Conservation (phyloP, 345 rosid species). For the Erysimum cheiranthoides region DNA sequence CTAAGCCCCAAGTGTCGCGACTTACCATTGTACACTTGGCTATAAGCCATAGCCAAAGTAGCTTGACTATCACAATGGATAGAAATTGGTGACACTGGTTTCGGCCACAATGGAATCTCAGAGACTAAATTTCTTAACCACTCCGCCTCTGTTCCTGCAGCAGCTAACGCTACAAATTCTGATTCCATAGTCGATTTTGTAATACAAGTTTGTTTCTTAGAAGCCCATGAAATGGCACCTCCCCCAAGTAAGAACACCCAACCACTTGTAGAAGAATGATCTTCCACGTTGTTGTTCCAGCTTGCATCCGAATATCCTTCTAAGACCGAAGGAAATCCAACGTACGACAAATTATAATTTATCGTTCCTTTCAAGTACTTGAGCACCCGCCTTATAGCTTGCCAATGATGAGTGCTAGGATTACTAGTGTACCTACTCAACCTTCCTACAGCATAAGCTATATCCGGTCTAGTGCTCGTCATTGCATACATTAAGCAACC, state of each 20-base stretch:
- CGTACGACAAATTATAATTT: neutral
- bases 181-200: conserved; percentile 8
- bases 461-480: neutral
- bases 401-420: neutral
- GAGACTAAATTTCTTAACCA: conserved; percentile 25
- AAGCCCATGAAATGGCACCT: conserved; percentile 14
- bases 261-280: conserved; percentile 17
- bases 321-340: neutral
- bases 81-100: neutral
- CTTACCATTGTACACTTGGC: conserved; percentile 18
- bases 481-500: conserved; percentile 18
- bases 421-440: conserved; percentile 16
- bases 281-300: conserved; percentile 5
- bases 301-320: conserved; percentile 5
- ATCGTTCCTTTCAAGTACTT: conserved; percentile 16
- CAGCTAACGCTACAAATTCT: conserved; percentile 13
- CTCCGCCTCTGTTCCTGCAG: conserved; percentile 1
- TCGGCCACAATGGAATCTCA: neutral
- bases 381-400: neutral
- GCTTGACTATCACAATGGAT: conserved; percentile 7
- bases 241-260: conserved; percentile 25
- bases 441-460: conserved; percentile 12
- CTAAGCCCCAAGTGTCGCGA: neutral
- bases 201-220: conserved; percentile 10
- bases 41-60: neutral